These are phyloP conservation scores for Amaranthus palmeri DNA, from an alignment of 148 eudicot genomes.

Conservation along the genomic window DNA sequence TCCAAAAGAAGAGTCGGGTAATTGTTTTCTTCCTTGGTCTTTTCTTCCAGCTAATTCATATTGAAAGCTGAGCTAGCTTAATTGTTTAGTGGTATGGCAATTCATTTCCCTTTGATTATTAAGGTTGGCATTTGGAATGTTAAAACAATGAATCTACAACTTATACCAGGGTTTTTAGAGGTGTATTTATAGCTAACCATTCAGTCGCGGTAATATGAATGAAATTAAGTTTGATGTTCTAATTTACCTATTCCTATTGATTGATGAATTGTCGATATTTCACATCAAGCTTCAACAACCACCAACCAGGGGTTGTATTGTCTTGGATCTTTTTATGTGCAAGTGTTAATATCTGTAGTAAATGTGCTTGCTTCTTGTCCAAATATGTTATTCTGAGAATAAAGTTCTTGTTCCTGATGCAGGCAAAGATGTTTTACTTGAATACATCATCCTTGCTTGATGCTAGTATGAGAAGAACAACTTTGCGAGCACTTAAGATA, in stretches of 20 bases:
- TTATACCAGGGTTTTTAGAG: background rate
- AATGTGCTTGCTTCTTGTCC: background rate
- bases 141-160: background rate
- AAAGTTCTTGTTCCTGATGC: slow-evolving; percentile 24
- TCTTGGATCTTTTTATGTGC: background rate
- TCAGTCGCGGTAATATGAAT: background rate
- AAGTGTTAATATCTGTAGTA: background rate
- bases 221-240: background rate
- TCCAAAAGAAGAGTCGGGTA: background rate
- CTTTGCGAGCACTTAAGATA: slow-evolving; percentile 62
- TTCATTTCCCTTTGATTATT: background rate
- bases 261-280: background rate
- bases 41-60: background rate
- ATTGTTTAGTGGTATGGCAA: background rate
- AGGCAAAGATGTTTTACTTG: slow-evolving; percentile 94
- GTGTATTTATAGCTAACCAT: background rate
- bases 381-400: slow-evolving; percentile 1
- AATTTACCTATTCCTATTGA: no score
- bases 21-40: background rate
- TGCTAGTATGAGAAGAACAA: slow-evolving; percentile 62
- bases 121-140: background rate
- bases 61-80: background rate
- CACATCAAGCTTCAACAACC: slow-evolving; percentile 1
- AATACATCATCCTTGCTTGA: slow-evolving; percentile 79
- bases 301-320: background rate